phyloP scores from a whole-genome alignment of 2,329 filamentous ascomycete species.

The Beauveria sp. region DNA sequence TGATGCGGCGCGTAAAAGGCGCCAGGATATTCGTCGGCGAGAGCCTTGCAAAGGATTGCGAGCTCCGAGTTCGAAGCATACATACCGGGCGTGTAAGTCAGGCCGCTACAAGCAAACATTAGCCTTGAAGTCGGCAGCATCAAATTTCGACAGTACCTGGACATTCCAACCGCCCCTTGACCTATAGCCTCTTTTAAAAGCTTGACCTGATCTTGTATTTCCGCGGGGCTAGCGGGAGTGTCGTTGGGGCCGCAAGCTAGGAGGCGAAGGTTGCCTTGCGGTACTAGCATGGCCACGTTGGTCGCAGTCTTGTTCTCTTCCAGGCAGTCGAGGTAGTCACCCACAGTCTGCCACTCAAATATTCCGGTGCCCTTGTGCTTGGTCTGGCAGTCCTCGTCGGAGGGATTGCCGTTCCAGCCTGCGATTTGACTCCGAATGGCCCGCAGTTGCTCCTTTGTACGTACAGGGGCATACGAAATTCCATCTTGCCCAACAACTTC shows the following conservation, averaged over 20 bases:
- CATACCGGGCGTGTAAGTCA: slow-evolving; percentile 20
- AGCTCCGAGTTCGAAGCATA: slow-evolving; percentile 20
- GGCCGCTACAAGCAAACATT: slow-evolving; percentile 11
- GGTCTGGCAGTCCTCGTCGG: slow-evolving; percentile 16
- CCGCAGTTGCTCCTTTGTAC: slow-evolving; percentile 13
- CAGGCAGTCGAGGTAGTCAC: slow-evolving; percentile 18
- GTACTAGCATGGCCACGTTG: slow-evolving; percentile 19
- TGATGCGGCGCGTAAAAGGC: slow-evolving; percentile 19
- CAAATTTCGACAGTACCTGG: slow-evolving; percentile 10
- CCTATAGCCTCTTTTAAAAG: slow-evolving; percentile 16
- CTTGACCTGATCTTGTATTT: slow-evolving; percentile 17
- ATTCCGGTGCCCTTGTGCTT: slow-evolving; percentile 13
- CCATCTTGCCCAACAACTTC: slow-evolving; percentile 20
- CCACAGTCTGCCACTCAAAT: slow-evolving; percentile 18
- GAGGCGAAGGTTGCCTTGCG: slow-evolving; percentile 18
- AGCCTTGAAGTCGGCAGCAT: neutral
- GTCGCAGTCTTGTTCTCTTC: slow-evolving; percentile 17
- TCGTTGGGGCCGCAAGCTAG: slow-evolving; percentile 19
- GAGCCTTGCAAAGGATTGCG: slow-evolving; percentile 15
- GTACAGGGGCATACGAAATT: slow-evolving; percentile 18
- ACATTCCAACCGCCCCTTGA: slow-evolving; percentile 19
- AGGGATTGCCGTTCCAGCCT: slow-evolving; percentile 20
- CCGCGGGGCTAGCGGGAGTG: slow-evolving; percentile 12
- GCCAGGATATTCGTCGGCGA: slow-evolving; percentile 17
- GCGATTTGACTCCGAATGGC: slow-evolving; percentile 19